Conservation (phyloP, 1,139 yeast genomes). For the Spathaspora jeffriesii region DNA sequence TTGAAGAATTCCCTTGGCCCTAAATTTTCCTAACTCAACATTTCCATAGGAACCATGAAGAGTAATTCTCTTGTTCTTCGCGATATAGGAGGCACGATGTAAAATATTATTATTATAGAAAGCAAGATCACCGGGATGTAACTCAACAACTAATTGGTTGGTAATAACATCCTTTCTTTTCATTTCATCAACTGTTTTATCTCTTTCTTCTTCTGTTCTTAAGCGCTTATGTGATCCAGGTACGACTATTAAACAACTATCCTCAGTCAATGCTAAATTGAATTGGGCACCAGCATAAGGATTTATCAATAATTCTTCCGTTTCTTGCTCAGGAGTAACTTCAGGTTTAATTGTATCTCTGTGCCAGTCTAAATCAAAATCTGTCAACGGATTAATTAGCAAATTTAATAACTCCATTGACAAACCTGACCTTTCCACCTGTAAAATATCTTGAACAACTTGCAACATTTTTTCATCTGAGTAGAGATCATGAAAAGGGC, state of each 20-base stretch:
- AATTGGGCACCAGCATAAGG: slow-evolving; percentile 58
- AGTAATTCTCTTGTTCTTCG: slow-evolving; percentile 44
- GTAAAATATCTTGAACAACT: slow-evolving; percentile 47
- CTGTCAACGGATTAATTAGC: slow-evolving; percentile 57
- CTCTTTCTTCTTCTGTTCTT: slow-evolving; percentile 48
- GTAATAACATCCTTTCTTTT: slow-evolving; percentile 37
- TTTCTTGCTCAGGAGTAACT: slow-evolving; percentile 48
- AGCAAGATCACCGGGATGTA: slow-evolving; percentile 56
- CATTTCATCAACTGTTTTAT: slow-evolving; percentile 33
- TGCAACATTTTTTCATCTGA: slow-evolving; percentile 41
- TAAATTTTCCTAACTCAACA: slow-evolving; percentile 37
- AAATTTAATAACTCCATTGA: slow-evolving; percentile 57
- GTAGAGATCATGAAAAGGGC: slow-evolving; percentile 47
- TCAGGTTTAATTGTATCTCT: slow-evolving; percentile 56
- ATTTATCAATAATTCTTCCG: slow-evolving; percentile 33
- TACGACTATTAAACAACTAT: slow-evolving; percentile 50
- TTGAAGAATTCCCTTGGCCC: slow-evolving; percentile 56
- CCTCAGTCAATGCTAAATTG: slow-evolving; percentile 53
- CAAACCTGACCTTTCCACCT: slow-evolving; percentile 34
- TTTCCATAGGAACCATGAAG: slow-evolving; percentile 59
- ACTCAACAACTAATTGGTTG: slow-evolving; percentile 42
- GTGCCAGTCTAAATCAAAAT: slow-evolving; percentile 60
- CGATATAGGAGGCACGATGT: slow-evolving; percentile 50
- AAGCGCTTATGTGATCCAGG: slow-evolving; percentile 53
- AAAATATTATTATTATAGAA: slow-evolving; percentile 56